Percentiles rank a stretch among this genome's conserved stretches.
Conservation (phyloP, 1,284 basidiomycete species). For the Ceratobasidium sp. region DNA sequence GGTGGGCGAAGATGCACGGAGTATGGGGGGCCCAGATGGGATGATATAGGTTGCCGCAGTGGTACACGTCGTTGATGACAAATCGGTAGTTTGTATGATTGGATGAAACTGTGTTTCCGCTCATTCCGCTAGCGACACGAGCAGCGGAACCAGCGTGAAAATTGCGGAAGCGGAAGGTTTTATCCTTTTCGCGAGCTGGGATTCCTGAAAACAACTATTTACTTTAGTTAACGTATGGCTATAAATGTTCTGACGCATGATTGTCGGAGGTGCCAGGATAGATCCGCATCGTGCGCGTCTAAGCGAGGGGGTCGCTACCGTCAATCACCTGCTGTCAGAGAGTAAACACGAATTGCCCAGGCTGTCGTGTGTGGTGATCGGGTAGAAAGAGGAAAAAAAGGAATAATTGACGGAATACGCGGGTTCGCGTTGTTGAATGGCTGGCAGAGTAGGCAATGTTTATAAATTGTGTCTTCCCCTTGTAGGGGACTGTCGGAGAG, state of each 20-base stretch:
- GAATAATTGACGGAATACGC: neutral
- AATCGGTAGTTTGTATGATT: neutral
- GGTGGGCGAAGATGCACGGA: neutral
- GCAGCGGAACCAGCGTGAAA: neutral
- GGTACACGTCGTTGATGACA: neutral
- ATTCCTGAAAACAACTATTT: neutral
- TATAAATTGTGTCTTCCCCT: neutral
- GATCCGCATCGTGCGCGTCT: neutral
- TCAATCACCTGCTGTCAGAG: slow-evolving; percentile 20
- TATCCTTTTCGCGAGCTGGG: neutral
- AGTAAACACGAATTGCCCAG: neutral
- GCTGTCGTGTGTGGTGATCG: neutral
- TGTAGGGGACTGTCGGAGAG: neutral
- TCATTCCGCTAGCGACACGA: neutral
- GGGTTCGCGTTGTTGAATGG: neutral
- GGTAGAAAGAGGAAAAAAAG: neutral
- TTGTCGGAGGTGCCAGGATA: slow-evolving; percentile 4
- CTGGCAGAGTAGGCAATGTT: neutral
- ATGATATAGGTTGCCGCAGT: slow-evolving; percentile 3
- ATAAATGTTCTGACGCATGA: slow-evolving; percentile 4
- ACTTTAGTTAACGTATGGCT: neutral
- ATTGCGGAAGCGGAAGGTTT: neutral
- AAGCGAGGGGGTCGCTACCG: neutral
- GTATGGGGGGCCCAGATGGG: neutral
- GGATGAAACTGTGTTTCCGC: neutral